Evolutionary conservation across 352 stramenopile species (phyloP), one percentile per base, ranked within the genome.

Genomic region (Phytophthora litchii): DNA sequence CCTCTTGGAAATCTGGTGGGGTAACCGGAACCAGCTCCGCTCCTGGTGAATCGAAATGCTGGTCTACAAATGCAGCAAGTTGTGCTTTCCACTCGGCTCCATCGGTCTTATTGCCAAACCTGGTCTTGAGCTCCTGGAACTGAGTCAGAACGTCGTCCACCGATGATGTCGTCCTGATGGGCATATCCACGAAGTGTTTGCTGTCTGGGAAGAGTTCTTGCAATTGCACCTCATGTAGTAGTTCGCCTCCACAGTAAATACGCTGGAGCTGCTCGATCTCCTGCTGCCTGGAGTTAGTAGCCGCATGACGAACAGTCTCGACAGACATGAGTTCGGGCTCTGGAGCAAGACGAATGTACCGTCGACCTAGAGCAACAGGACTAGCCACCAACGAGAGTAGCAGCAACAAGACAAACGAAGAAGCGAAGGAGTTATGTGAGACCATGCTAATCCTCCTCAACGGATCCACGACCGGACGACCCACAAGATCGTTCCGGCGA

Each of bases 141-240:
- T 68, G 40, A 16, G 45, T 54, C 49, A 89, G 78, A 5, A 73
- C 72, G 16, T 60, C 19, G 16, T 79, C 50, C 21, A 86, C 72
- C 20, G 66, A 64, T 13, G 61, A 64, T 12, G 69, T 55, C 20
- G 13, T 12, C 59, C 80, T 86, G 50, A 96, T 77, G 19, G 89
- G 83, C 88, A 95, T 94, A 64, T 96, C 88, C 3, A 97, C 89
- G 68, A 97, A 97, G 42, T 88, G 70, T 50, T 97, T 97, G 70
- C 78, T 90, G 65, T 97, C 89, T 10, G 67, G 60, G 47, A 93
- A 97, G 20, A 97, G 37, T 25, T 72, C 29, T 20, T 62, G 53
- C 41, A 60, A 68, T 58, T 97, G 84, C 40, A 96, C 70, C 14
- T 84, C 63, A 46, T 86, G 65, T 17, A 91, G 71, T 23, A 92